These are phyloP conservation scores for Boletus patriciae DNA, from an alignment of 768 basidiomycete species.

Conservation along the genomic window DNA sequence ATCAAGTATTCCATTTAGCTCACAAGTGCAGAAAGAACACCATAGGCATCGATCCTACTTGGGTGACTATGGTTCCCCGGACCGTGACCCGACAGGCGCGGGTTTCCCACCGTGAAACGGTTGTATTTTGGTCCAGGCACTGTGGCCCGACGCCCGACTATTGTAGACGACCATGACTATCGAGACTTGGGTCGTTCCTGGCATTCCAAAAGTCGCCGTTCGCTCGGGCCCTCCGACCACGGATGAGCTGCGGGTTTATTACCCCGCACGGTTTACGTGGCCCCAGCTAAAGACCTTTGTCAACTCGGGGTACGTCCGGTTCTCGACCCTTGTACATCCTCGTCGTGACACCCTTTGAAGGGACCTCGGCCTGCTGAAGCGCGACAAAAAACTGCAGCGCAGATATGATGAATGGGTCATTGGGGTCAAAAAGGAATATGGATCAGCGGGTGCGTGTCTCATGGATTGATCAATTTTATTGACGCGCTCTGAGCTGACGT, in stretches of 20 bases:
- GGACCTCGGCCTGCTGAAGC: conserved; percentile 77
- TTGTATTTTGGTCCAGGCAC: too few relatives aligned
- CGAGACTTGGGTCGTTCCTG: conserved; percentile 4
- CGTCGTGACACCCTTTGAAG: conserved; percentile 37
- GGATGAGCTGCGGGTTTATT: conserved; percentile 64
- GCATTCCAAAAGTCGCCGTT: conserved; percentile 36
- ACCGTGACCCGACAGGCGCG: background rate
- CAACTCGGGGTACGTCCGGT: conserved; percentile 62
- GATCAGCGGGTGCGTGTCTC: conserved; percentile 58
- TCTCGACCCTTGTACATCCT: background rate
- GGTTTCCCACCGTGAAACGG: background rate
- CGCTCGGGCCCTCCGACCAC: conserved; percentile 64
- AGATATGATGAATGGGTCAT: conserved; percentile 62
- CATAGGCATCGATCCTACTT: background rate
- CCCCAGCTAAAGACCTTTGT: conserved; percentile 71
- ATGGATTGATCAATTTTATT: background rate
- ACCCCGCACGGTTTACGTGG: conserved; percentile 79
- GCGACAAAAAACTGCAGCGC: conserved; percentile 65
- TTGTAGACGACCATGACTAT: conserved; percentile 17
- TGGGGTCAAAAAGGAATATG: conserved; percentile 57
- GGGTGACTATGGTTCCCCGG: background rate
- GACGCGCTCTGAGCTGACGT: background rate
- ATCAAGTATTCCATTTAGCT: background rate
- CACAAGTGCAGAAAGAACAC: background rate
- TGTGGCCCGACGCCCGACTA: background rate